Percentiles rank a stretch among this genome's conserved stretches.
Evolutionary conservation across 1,139 yeast species (phyloP).

Genomic region (Magnusiomyces magnusii): DNA sequence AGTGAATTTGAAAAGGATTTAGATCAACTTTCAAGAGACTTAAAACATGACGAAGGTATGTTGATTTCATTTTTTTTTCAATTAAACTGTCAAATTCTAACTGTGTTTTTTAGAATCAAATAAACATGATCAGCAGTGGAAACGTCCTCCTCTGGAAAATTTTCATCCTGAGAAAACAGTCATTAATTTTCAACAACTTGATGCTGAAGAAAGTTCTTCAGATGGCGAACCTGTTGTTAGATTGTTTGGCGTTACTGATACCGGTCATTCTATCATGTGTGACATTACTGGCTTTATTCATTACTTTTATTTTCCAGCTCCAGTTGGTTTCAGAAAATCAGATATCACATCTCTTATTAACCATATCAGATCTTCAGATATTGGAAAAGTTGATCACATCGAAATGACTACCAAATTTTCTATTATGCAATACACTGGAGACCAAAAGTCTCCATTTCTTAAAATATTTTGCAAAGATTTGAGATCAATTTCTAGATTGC

Average conservation of each 20-base stretch:
- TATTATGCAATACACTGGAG: constrained; percentile 90
- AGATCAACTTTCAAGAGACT: constrained; percentile 36
- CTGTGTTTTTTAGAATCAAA: constrained; percentile 11
- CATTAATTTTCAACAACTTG: constrained; percentile 80
- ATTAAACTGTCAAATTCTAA: not conserved
- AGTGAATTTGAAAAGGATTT: constrained; percentile 45
- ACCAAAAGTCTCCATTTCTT: constrained; percentile 68
- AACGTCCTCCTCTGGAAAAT: constrained; percentile 47
- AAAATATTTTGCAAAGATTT: constrained; percentile 64
- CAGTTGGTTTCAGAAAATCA: constrained; percentile 58
- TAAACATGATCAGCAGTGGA: constrained; percentile 49
- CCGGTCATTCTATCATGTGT: constrained; percentile 84
- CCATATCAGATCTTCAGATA: constrained; percentile 36
- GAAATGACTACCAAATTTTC: constrained; percentile 70
- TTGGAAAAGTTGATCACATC: constrained; percentile 39
- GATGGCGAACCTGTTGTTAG: constrained; percentile 54
- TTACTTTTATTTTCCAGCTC: constrained; percentile 89
- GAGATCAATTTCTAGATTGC: constrained; percentile 52
- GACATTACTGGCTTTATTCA: constrained; percentile 84
- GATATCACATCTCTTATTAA: constrained; percentile 44
- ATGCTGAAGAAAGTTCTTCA: constrained; percentile 73
- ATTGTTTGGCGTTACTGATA: constrained; percentile 84
- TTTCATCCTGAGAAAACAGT: constrained; percentile 46
- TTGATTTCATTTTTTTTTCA: not conserved
- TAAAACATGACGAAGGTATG: constrained; percentile 20